Base-by-base conservation (phyloP, 768 basidiomycete genomes). In the Lactifluus volemus region DNA sequence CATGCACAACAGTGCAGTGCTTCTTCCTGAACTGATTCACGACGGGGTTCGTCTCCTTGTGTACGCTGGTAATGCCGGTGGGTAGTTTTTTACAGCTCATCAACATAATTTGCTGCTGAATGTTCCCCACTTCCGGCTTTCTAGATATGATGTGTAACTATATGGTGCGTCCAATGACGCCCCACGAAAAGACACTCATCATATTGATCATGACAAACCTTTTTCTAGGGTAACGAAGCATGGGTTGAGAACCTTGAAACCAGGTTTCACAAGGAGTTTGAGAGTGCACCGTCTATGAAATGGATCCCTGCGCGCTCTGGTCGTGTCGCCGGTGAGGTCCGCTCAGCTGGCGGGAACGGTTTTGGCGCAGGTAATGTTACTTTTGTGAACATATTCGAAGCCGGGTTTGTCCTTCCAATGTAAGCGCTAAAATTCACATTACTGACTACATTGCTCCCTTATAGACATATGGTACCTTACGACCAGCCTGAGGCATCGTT, bases 401-500 rank as follows among this genome's bases (percentile, higher is more conserved):
- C 93, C 32, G 94, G 94, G 80, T 93, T 73, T 65, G 85, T 73
- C 9, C 4, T 52, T 54, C 47, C 17, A 7, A 17, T 36, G 42
- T 39, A 15, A 14, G 15, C n/a, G 34, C 10, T n/a, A n/a, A n/a
- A 21, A 10, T 42, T 47, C 8, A 32, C 59, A 47, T 14, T 19
- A 39, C 50, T 57, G 41, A 55, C 50, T 6, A 11, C 32, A 11
- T 48, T 19, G 36, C 30, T 44, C 49, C 63, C 63, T 44, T 60
- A 6, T 67, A 90, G 89, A 39, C 90, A 92, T 70, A 89, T 93
- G 92, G 91, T 92, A 8, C 92, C 93, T 4, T 86, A 80, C 68
- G 92, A 98, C 73, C 92, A 95, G 69, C 88, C 93, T 1, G 88
- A 90, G 68, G 93, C 85, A 44, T 84, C 92, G 49, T 74, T 92